phyloP scores from a whole-genome alignment of 2,329 filamentous ascomycete species.

The Ophiostoma fasciatum region DNA sequence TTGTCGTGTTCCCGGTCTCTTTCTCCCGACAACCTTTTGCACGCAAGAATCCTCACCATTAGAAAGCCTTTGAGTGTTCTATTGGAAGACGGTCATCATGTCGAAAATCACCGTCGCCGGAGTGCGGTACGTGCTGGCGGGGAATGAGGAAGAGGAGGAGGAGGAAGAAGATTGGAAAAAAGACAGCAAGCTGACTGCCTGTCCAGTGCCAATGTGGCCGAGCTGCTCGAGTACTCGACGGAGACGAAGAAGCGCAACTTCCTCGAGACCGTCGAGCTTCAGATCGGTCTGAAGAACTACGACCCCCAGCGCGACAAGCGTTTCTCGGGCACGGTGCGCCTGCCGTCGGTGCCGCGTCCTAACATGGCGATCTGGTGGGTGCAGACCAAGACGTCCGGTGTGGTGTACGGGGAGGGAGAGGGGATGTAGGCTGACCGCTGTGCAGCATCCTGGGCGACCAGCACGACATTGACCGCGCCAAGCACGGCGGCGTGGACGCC shows the following conservation, averaged over 20 bases:
- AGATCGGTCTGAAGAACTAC: slow-evolving; percentile 94
- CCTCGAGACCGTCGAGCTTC: slow-evolving; percentile 35
- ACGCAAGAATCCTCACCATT: slow-evolving; percentile 17
- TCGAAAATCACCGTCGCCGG: slow-evolving; percentile 40
- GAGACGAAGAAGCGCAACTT: slow-evolving; percentile 98
- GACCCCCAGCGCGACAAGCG: slow-evolving; percentile 99
- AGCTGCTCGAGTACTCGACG: slow-evolving; percentile 82
- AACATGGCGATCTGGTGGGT: slow-evolving; percentile 15
- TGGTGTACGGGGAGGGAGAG: neutral
- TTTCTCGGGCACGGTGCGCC: slow-evolving; percentile 99
- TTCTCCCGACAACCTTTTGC: slow-evolving; percentile 1
- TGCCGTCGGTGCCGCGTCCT: slow-evolving; percentile 79
- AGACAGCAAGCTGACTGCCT: slow-evolving; percentile 4
- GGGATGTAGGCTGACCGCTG: neutral
- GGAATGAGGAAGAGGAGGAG: neutral
- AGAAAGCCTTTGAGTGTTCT: slow-evolving; percentile 11
- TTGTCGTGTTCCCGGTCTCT: slow-evolving; percentile 1
- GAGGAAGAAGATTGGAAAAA: slow-evolving; percentile 6
- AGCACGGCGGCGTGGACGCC: slow-evolving; percentile 96
- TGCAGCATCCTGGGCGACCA: slow-evolving; percentile 49
- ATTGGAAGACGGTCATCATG: slow-evolving; percentile 65
- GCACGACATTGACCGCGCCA: slow-evolving; percentile 99
- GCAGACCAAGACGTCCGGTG: too few species aligned
- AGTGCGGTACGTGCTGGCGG: slow-evolving; percentile 18
- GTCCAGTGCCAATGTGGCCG: slow-evolving; percentile 67